These are phyloP conservation scores for Tulasnella sp. DNA, from an alignment of 768 basidiomycete species.

Conservation along the genomic window DNA sequence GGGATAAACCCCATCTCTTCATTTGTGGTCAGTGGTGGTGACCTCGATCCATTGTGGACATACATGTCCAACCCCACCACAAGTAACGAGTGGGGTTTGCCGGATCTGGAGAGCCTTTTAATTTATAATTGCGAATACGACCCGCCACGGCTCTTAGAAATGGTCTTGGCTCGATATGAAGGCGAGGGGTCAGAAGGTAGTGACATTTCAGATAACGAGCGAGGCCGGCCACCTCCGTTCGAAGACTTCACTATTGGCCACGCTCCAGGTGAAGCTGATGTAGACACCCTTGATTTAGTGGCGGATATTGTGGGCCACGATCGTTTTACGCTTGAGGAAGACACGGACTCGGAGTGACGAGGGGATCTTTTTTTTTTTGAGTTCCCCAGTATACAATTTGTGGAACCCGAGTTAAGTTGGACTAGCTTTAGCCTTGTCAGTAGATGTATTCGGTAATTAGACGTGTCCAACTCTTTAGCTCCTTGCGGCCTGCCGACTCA, in stretches of 20 bases:
- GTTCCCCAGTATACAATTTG: background rate
- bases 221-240: background rate
- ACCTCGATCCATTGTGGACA: background rate
- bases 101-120: background rate
- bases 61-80: background rate
- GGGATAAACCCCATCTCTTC: background rate
- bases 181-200: background rate
- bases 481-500: no score
- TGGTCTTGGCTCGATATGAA: background rate
- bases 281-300: background rate
- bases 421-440: background rate
- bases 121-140: background rate
- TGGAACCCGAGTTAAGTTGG: background rate
- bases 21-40: background rate
- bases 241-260: background rate
- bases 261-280: background rate
- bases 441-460: background rate
- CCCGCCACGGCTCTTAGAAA: background rate
- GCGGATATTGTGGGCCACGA: background rate
- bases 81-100: background rate
- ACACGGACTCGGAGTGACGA: background rate
- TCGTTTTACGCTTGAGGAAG: background rate
- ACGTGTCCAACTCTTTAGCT: no score
- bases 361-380: background rate
- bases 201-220: background rate